phyloP scores from a whole-genome alignment of 495 filamentous ascomycete species.

The Neurospora tetraspora region DNA sequence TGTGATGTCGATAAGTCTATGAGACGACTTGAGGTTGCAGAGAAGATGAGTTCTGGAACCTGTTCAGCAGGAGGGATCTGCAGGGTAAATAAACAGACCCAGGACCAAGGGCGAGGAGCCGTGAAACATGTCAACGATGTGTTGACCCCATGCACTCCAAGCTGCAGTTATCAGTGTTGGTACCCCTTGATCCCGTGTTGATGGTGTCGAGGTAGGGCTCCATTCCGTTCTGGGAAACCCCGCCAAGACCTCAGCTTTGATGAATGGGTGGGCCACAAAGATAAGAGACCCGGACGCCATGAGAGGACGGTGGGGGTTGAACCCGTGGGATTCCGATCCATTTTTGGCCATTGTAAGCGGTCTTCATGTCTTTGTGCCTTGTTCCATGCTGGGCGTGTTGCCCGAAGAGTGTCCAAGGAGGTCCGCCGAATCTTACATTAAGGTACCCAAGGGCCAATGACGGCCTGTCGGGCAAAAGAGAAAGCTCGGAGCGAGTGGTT shows the following conservation, averaged over 20 bases:
- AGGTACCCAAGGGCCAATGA: background rate
- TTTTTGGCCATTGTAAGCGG: background rate
- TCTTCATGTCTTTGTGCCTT: background rate
- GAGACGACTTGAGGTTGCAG: background rate
- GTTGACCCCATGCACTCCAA: background rate
- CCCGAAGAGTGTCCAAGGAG: background rate
- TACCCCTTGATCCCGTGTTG: background rate
- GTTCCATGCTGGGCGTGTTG: background rate
- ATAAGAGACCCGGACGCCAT: conserved; percentile 13
- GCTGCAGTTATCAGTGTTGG: conserved; percentile 1
- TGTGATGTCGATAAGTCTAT: background rate
- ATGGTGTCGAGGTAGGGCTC: conserved; percentile 1
- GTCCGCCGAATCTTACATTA: background rate
- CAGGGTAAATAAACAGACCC: conserved; percentile 16
- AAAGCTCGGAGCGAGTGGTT: background rate
- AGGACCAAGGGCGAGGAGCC: background rate
- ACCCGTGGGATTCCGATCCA: conserved; percentile 6
- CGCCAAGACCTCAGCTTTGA: conserved; percentile 8
- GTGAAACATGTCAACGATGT: background rate
- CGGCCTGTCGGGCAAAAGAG: background rate
- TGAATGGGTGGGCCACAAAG: conserved; percentile 5
- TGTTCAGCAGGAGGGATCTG: conserved; percentile 8
- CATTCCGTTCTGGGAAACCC: conserved; percentile 13
- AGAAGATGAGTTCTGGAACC: background rate
- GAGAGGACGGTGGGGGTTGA: conserved; percentile 12